Evolutionary conservation across 345 rosid species (phyloP), one percentile per base, ranked within the genome.

Genomic region (Salix brachista): DNA sequence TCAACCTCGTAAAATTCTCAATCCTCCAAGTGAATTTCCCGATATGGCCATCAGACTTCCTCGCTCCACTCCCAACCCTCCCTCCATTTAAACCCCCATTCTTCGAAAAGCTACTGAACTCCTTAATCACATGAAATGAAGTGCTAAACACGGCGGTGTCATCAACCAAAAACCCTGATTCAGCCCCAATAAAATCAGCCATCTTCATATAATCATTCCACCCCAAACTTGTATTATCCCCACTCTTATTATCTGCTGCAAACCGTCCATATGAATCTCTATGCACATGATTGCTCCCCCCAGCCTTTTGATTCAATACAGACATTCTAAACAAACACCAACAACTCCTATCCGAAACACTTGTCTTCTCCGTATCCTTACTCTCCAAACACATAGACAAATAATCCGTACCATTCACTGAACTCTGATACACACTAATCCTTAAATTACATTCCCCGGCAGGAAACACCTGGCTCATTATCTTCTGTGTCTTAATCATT

Each of bases 291-390:
- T 89, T 88, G 21, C 85, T 88, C 13, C 85, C 88, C 12, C 98
- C 98, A 8, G 94, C 95, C 84, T 86, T 96, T 73, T 92, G 99
- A 72, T 93, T 96, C 89, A 96, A 82, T 60, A 90, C 92, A 0
- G 99, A 96, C 97, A 96, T 96, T 79, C 99, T 84, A 84, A 96
- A 96, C 80, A 96, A 88, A 84, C 99, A 96, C 99, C 99, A 96
- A 80, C 99, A 96, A 75, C 97, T 94, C 83, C 98, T 86, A 71
- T 96, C 99, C 0, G 89, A 86, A 18, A 84, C 81, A 48, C 75
- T 67, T 0, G 89, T 81, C 89, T 94, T 94, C 75, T 94, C 98
- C 0, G 95, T 91, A 61, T 90, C 97, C 88, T 93, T 94, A 82
- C 97, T 94, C 90, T 94, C 99, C 92, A 96, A 82, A 81, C 97